Conservation (phyloP, 2,329 filamentous ascomycete species). For the Exophiala calicioides region DNA sequence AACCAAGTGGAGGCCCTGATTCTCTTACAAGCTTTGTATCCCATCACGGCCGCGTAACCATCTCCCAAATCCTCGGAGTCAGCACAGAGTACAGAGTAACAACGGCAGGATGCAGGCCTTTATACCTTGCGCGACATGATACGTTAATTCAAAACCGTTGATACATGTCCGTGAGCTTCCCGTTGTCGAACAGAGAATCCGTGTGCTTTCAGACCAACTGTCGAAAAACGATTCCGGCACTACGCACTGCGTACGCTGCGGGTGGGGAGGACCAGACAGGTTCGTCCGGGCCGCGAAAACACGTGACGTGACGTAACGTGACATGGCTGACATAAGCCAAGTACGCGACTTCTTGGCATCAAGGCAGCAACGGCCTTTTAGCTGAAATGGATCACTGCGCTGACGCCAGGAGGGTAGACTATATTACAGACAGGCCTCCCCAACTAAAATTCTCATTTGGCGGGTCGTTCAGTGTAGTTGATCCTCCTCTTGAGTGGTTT, state of each 20-base stretch:
- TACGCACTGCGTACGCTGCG: too few species aligned
- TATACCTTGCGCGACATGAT: constrained; percentile 24
- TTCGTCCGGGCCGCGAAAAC: not conserved
- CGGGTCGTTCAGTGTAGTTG: too few species aligned
- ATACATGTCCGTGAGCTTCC: constrained; percentile 4
- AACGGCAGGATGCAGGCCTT: constrained; percentile 12
- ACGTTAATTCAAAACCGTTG: constrained; percentile 20
- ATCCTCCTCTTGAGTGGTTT: too few species aligned
- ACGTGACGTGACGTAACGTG: not conserved
- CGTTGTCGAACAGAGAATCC: not conserved
- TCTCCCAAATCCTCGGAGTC: constrained; percentile 17
- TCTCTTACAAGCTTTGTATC: constrained; percentile 8
- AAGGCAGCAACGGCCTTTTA: constrained; percentile 16
- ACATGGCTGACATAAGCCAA: constrained; percentile 25
- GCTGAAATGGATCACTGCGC: not conserved
- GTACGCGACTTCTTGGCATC: constrained; percentile 6
- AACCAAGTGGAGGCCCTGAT: not conserved
- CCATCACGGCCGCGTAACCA: constrained; percentile 3
- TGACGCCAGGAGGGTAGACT: not conserved
- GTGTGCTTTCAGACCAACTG: too few species aligned
- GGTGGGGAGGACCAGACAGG: too few species aligned
- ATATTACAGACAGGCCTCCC: not conserved
- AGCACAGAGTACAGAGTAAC: constrained; percentile 18
- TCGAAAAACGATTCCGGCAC: too few species aligned
- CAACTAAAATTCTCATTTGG: too few species aligned